Percentiles rank a stretch among this genome's conserved stretches.
These are phyloP conservation scores for Cutaneotrichosporon spelunceum DNA, from an alignment of 1,284 basidiomycete species.

Conservation along the genomic window DNA sequence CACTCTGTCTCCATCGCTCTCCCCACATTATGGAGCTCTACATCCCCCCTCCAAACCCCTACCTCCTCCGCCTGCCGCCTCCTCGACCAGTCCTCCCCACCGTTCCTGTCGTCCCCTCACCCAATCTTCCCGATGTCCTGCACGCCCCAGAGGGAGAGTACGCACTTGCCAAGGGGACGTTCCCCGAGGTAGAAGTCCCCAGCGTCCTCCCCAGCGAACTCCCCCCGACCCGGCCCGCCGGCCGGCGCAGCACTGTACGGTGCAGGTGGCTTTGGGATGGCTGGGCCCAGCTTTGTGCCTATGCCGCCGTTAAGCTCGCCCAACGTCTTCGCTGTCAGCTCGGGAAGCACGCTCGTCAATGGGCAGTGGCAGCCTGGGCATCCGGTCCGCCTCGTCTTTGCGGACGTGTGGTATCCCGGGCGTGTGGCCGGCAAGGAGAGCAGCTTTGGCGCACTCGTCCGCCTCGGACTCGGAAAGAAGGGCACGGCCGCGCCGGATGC, in stretches of 20 bases:
- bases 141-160: slow-evolving; percentile 48
- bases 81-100: slow-evolving; percentile 38
- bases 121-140: slow-evolving; percentile 38
- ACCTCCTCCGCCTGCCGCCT: slow-evolving; percentile 35
- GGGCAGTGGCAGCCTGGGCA: slow-evolving; percentile 41
- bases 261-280: slow-evolving; percentile 27
- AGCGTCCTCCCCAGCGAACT: slow-evolving; percentile 29
- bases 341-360: slow-evolving; percentile 42
- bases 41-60: slow-evolving; percentile 36
- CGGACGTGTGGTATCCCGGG: slow-evolving; percentile 44
- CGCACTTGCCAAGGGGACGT: slow-evolving; percentile 30
- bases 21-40: slow-evolving; percentile 36
- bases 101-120: slow-evolving; percentile 41
- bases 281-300: slow-evolving; percentile 20
- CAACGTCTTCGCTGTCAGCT: slow-evolving; percentile 31
- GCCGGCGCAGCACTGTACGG: slow-evolving; percentile 32
- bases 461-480: slow-evolving; percentile 23
- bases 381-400: slow-evolving; percentile 38
- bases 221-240: slow-evolving; percentile 13
- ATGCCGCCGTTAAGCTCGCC: slow-evolving; percentile 18
- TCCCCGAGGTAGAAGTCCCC: slow-evolving; percentile 42
- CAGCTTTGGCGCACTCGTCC: slow-evolving; percentile 34
- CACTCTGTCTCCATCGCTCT: background rate
- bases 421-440: slow-evolving; percentile 31
- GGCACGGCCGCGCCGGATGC: background rate